Evolutionary conservation across 2,329 filamentous ascomycete species (phyloP), one percentile per base, ranked within the genome.

Genomic region (Cordyceps pruinosa): DNA sequence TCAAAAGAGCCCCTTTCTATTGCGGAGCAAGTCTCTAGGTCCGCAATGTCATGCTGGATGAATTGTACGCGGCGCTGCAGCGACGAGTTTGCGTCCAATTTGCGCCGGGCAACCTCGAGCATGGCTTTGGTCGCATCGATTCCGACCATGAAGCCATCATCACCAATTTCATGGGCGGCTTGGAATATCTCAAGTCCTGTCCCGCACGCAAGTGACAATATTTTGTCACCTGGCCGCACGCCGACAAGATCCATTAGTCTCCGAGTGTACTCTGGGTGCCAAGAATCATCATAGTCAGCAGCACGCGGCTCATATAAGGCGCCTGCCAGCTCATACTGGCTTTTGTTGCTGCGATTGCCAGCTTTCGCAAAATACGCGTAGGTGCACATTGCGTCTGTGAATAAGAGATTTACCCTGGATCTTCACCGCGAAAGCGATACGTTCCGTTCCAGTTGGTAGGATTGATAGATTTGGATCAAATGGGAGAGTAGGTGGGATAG

Each of bases 151-250:
- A 57, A 47, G 9, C 68, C 71, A 2, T 60, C 42, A 2, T 63
- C 61, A 10, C 67, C 66, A 10, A 69, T 62, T 4, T 30, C 39
- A 2, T 65, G 62, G 1, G 67, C 68, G n/a, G 68, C 66, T 17
- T 66, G 61, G 51, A 67, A 65, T 8, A 64, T 61, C 21, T 70
- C 69, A 3, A 71, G 61, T 5, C 68, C 70, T 12, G 70, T 72
- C n/a, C 70, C 70, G 58, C 70, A 72, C 30, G 64, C 68, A n/a
- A 70, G 65, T 32, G 64, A 61, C 4, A 72, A 66, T 25, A 71
- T 59, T 23, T 58, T 61, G 39, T 70, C 58, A n/a, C 67, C 65
- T 0, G 62, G 47, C 15, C 58, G 55, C 17, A 70, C 44, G 6
- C 64, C 58, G 3, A 63, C 61, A 13, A 68, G 28, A 7, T 61